These are phyloP conservation scores for Pseudodiploospora longispora DNA, from an alignment of 2,329 filamentous ascomycete species.

Conservation along the genomic window DNA sequence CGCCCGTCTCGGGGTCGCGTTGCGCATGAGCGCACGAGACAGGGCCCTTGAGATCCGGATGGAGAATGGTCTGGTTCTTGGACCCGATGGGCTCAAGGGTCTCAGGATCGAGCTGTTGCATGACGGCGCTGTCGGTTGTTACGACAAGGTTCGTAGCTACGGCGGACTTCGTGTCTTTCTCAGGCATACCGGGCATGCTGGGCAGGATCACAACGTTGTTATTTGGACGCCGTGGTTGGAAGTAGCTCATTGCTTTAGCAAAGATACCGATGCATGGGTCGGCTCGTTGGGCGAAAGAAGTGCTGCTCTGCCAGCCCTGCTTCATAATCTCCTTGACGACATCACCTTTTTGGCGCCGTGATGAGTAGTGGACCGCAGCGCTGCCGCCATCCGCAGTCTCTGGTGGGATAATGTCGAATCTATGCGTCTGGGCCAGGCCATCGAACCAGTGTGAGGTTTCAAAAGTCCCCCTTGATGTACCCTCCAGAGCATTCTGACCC, in stretches of 20 bases:
- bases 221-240: slow-evolving; percentile 32
- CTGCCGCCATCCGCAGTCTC: slow-evolving; percentile 16
- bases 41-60: slow-evolving; percentile 60
- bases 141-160: slow-evolving; percentile 14
- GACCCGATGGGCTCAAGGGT: slow-evolving; percentile 66
- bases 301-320: slow-evolving; percentile 45
- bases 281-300: slow-evolving; percentile 62
- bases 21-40: slow-evolving; percentile 65
- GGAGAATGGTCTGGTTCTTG: slow-evolving; percentile 51
- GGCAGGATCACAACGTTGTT: slow-evolving; percentile 60
- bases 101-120: slow-evolving; percentile 58
- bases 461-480: slow-evolving; percentile 50
- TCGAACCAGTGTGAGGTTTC: slow-evolving; percentile 73
- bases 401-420: slow-evolving; percentile 56
- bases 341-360: slow-evolving; percentile 57
- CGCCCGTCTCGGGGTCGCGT: slow-evolving; percentile 62
- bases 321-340: slow-evolving; percentile 53
- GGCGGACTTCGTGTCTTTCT: slow-evolving; percentile 24
- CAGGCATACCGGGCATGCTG: slow-evolving; percentile 53
- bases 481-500: slow-evolving; percentile 53
- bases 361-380: slow-evolving; percentile 57
- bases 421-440: slow-evolving; percentile 62
- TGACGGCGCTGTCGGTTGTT: slow-evolving; percentile 39
- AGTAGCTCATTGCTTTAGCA: slow-evolving; percentile 59
- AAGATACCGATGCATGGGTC: slow-evolving; percentile 71